A percentile compares a stretch with the other conserved stretches of the same genome.
Evolutionary conservation across 257 asterid species (phyloP).

Genomic region (Fraxinus excelsior): DNA sequence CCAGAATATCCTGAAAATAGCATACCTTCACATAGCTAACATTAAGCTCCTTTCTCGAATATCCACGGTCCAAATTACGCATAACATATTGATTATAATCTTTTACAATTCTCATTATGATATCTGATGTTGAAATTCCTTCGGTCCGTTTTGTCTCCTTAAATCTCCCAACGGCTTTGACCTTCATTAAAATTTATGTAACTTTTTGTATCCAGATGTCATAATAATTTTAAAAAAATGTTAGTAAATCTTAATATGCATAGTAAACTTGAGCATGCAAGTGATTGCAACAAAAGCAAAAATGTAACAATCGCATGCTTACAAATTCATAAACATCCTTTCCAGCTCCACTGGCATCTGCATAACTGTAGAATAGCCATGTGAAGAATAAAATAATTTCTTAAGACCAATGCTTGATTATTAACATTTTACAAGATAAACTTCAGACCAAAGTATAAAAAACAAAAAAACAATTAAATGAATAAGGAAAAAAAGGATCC

Average conservation of each 20-base stretch:
- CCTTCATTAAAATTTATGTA: slow-evolving; percentile 22
- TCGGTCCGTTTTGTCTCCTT: slow-evolving; percentile 21
- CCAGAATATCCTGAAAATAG: background rate
- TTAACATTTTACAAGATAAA: background rate
- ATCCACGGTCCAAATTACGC: slow-evolving; percentile 75
- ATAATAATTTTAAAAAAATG: background rate
- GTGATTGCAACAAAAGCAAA: background rate
- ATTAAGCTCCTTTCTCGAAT: slow-evolving; percentile 50
- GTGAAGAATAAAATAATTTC: background rate
- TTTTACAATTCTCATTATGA: slow-evolving; percentile 66
- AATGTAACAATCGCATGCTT: slow-evolving; percentile 18
- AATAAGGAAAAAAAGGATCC: slow-evolving; percentile 15
- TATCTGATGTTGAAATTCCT: slow-evolving; percentile 48
- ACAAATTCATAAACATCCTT: slow-evolving; percentile 58
- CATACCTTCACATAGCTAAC: slow-evolving; percentile 54
- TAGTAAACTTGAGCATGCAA: background rate
- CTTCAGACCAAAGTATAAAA: background rate
- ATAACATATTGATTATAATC: slow-evolving; percentile 70
- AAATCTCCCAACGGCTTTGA: slow-evolving; percentile 37
- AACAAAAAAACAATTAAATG: no score
- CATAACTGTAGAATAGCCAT: slow-evolving; percentile 35
- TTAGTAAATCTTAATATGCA: background rate
- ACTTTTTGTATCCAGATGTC: background rate
- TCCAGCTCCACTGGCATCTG: slow-evolving; percentile 50
- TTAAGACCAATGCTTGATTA: background rate